phyloP scores from a whole-genome alignment of 2,329 filamentous ascomycete species.

The Truncatella angustata region DNA sequence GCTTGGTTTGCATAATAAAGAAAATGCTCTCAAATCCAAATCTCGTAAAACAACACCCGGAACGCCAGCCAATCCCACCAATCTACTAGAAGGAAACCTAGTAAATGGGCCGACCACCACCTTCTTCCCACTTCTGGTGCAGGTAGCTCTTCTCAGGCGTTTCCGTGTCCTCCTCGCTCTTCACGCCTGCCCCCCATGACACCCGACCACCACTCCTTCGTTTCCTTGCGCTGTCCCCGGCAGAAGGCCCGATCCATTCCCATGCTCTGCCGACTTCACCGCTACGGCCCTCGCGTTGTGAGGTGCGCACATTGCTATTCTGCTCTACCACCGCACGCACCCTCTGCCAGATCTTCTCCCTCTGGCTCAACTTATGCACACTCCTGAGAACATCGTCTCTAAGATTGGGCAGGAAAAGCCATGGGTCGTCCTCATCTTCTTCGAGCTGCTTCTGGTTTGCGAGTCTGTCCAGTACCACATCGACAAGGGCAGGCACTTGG shows the following conservation, averaged over 20 bases:
- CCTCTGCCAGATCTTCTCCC: conserved; percentile 80
- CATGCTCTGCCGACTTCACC: conserved; percentile 66
- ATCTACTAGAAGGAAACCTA: conserved; percentile 13
- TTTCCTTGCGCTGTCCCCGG: conserved; percentile 42
- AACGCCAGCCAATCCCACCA: neutral
- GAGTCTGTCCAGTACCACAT: conserved; percentile 79
- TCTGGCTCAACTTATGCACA: conserved; percentile 72
- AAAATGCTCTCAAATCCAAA: no score
- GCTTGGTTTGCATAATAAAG: no score
- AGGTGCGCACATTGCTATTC: conserved; percentile 85
- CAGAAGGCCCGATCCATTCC: conserved; percentile 66
- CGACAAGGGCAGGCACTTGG: conserved; percentile 79
- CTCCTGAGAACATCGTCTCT: conserved; percentile 86
- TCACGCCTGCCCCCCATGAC: conserved; percentile 42
- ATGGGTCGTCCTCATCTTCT: conserved; percentile 66
- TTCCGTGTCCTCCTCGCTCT: conserved; percentile 29
- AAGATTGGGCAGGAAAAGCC: conserved; percentile 83
- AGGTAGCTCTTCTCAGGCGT: conserved; percentile 20
- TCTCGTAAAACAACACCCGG: no score
- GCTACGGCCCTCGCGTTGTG: conserved; percentile 65
- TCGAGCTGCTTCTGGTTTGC: conserved; percentile 78
- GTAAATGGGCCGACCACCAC: conserved; percentile 34
- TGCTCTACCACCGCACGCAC: conserved; percentile 85
- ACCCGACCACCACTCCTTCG: conserved; percentile 53
- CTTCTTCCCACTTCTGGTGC: conserved; percentile 38